Base-by-base conservation (phyloP, 2,329 filamentous ascomycete genomes). In the Phaeophleospora eucalypticola region DNA sequence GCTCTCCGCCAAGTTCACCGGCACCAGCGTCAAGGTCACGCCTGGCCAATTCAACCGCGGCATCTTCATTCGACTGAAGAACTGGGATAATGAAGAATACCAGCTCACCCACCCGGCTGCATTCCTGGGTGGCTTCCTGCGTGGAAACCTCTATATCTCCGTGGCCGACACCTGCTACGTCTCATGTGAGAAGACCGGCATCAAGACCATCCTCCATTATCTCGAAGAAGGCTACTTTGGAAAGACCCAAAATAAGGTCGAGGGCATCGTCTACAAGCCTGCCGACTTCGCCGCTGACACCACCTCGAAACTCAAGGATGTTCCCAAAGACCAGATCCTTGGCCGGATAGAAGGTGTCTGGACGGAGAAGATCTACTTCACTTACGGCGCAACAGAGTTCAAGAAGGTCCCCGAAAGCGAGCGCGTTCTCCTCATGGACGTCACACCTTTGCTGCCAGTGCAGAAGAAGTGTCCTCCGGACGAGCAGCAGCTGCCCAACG, bases 1-100 rank as follows among this genome's bases (percentile, higher is more conserved):
- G 72, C 84, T 98, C 61, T 91, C 87, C 58, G 93, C 93, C 63
- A 97, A 96, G 69, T 98, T 98, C 71, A 97, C 93, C 1, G 93
- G 93, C 47, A 96, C 93, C 15, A 91, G 87, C 59, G 80, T 98
- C 68, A 89, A 89, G 65, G 91, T 98, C 32, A 83, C 85, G 17
- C 89, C 93, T 0, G 93, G 93, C 53, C 84, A 90, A 64, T 89
- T 95, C 72, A 98, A 98, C 68, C 76, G 94, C 56, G 93, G 93
- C 55, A 97, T 98, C 60, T 98, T 96, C 71, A 84, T 98, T 66
- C 90, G 82, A 8, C 72, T 97, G 19, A 82, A 89, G 60, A 84
- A 83, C 54, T 79, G 87, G 43, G 82, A 85, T 58, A 80, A 91
- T 63, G 93, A 98, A 71, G 87, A 90, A 52, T 98, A 98, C 68